Percentiles rank a stretch among this genome's conserved stretches.
phyloP scores from a whole-genome alignment of 768 basidiomycete species.

The Mrakia frigida region DNA sequence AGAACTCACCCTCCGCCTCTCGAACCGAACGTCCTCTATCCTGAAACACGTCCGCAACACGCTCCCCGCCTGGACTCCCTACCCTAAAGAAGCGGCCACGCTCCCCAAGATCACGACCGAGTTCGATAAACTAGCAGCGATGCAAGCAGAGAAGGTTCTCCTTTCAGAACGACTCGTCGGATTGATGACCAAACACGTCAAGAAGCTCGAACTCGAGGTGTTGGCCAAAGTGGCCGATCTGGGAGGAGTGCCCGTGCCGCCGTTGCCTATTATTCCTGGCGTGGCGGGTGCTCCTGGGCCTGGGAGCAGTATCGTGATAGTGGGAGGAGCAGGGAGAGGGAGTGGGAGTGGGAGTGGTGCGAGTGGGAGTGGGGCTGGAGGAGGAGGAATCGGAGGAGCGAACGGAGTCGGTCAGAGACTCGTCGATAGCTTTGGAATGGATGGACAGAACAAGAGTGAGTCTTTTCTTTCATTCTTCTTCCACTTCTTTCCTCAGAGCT shows the following conservation, averaged over 20 bases:
- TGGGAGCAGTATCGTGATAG: neutral
- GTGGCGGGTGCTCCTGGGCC: neutral
- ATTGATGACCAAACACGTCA: conserved; percentile 16
- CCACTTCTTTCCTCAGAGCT: no score
- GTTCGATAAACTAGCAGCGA: conserved; percentile 21
- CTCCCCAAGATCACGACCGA: conserved; percentile 28
- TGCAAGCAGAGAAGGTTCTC: conserved; percentile 24
- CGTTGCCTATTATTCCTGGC: conserved; percentile 11
- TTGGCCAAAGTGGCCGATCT: conserved; percentile 29
- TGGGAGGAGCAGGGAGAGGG: neutral
- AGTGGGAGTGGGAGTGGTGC: neutral
- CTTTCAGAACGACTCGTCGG: conserved; percentile 17
- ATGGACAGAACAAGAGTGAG: conserved; percentile 11
- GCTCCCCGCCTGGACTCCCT: conserved; percentile 20
- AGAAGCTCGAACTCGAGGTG: conserved; percentile 28
- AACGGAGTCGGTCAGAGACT: neutral
- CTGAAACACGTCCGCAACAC: conserved; percentile 30
- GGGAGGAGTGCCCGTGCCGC: conserved; percentile 24
- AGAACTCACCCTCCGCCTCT: conserved; percentile 28
- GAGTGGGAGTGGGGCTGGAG: neutral
- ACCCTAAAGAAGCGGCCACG: conserved; percentile 22
- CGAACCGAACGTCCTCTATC: conserved; percentile 26
- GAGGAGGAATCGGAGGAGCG: neutral
- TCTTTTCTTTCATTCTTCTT: neutral
- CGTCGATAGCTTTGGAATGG: conserved; percentile 6